These are phyloP conservation scores for Austroboletus niveus DNA, from an alignment of 1,284 basidiomycete species.

Conservation along the genomic window DNA sequence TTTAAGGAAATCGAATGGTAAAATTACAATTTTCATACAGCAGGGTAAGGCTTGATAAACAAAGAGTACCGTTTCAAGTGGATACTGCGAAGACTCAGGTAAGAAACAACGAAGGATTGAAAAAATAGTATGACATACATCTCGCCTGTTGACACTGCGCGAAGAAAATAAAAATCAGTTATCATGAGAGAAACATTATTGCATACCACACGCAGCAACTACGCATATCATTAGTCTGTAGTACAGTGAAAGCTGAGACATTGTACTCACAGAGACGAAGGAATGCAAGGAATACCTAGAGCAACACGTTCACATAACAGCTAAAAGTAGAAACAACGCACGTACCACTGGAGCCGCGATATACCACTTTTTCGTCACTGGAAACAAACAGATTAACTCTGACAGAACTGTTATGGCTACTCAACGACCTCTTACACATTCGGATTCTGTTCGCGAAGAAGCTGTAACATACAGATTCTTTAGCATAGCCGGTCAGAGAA, in stretches of 20 bases:
- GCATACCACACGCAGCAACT: slow-evolving; percentile 33
- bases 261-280: slow-evolving; percentile 32
- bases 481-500: background rate
- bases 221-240: slow-evolving; percentile 2
- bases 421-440: slow-evolving; percentile 21
- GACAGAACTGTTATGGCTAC: slow-evolving; percentile 2
- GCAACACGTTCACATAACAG: background rate
- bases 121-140: slow-evolving; percentile 19
- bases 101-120: accelerated
- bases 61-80: slow-evolving; percentile 28
- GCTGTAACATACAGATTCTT: slow-evolving; percentile 4
- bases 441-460: slow-evolving; percentile 35
- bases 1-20: background rate
- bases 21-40: slow-evolving; percentile 10
- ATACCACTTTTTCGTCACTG: slow-evolving; percentile 35
- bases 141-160: slow-evolving; percentile 30
- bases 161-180: background rate
- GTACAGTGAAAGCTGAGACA: background rate
- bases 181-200: no score
- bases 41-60: slow-evolving; percentile 31
- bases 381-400: background rate
- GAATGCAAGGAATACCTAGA: slow-evolving; percentile 30
- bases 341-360: slow-evolving; percentile 30
- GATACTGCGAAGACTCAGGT: slow-evolving; percentile 14
- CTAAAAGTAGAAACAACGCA: background rate